These are phyloP conservation scores for Starmerella ratchasimensis DNA, from an alignment of 805 yeast genomes.

Conservation along the genomic window DNA sequence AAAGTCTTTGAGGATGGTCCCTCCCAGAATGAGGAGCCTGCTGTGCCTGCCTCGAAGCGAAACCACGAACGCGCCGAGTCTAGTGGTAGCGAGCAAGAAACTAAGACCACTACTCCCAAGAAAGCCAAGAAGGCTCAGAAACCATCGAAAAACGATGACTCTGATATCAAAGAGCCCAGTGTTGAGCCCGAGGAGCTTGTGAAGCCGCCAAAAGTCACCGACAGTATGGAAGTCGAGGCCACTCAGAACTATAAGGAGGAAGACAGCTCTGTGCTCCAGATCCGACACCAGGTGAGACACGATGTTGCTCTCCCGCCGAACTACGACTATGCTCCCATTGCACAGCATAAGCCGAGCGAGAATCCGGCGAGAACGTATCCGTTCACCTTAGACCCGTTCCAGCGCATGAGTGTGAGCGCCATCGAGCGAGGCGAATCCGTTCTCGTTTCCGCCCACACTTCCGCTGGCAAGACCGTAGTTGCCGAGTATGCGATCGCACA, in stretches of 20 bases:
- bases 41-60: constrained; percentile 1
- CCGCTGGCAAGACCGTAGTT: constrained; percentile 95
- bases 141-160: constrained; percentile 2
- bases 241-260: constrained; percentile 15
- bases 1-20: constrained; percentile 20
- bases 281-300: constrained; percentile 90
- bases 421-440: constrained; percentile 91
- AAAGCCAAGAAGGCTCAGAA: constrained; percentile 1
- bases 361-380: constrained; percentile 84
- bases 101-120: constrained; percentile 3
- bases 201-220: constrained; percentile 17
- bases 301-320: constrained; percentile 94
- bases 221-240: constrained; percentile 20
- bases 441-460: constrained; percentile 91
- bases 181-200: background rate
- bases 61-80: background rate
- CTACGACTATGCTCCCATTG: constrained; percentile 75
- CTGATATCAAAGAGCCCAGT: constrained; percentile 1
- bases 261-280: constrained; percentile 34
- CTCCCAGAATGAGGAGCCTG: constrained; percentile 1
- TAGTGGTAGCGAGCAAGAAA: background rate
- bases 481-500: constrained; percentile 97
- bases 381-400: constrained; percentile 90
- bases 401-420: constrained; percentile 90
- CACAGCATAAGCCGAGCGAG: constrained; percentile 57